These are phyloP conservation scores for Cystobasidiaceae sp. DNA, from an alignment of 1,284 basidiomycete genomes.

Conservation along the genomic window DNA sequence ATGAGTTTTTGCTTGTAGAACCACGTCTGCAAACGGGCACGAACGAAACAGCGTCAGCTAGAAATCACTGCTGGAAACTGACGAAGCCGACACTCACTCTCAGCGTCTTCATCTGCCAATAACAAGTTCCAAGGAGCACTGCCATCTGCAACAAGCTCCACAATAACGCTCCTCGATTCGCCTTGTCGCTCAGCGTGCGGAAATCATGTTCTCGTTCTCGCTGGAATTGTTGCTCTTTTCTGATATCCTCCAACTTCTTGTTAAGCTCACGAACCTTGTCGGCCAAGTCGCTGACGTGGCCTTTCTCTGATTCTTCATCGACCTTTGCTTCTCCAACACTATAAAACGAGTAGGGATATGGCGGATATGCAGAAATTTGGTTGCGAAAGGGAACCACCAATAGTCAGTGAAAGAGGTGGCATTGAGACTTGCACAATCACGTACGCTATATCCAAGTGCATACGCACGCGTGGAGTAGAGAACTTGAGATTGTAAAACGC, in stretches of 20 bases:
- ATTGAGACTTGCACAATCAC: constrained; percentile 54
- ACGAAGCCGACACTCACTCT: constrained; percentile 56
- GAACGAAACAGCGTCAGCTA: background rate
- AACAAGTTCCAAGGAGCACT: constrained; percentile 75
- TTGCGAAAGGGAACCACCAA: background rate
- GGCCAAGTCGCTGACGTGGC: constrained; percentile 81
- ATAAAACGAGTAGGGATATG: background rate
- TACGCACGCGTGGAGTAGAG: constrained; percentile 77
- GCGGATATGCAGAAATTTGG: background rate
- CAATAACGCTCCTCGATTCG: constrained; percentile 86
- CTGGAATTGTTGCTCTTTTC: constrained; percentile 96
- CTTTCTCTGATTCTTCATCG: constrained; percentile 56
- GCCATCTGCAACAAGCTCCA: constrained; percentile 83
- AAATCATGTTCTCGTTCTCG: constrained; percentile 86
- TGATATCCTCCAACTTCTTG: constrained; percentile 82
- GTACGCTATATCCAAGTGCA: constrained; percentile 82
- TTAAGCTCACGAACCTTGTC: constrained; percentile 85
- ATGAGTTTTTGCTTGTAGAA: constrained; percentile 28
- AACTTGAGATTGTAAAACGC: too few relatives aligned
- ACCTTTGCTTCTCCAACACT: constrained; percentile 43
- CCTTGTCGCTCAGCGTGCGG: constrained; percentile 77
- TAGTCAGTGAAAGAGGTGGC: background rate
- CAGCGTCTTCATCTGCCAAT: constrained; percentile 89
- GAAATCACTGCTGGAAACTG: background rate
- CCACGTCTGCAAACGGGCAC: constrained; percentile 1